phyloP scores from a whole-genome alignment of 257 asterid genomes.

The Solanum lycopersicoides region DNA sequence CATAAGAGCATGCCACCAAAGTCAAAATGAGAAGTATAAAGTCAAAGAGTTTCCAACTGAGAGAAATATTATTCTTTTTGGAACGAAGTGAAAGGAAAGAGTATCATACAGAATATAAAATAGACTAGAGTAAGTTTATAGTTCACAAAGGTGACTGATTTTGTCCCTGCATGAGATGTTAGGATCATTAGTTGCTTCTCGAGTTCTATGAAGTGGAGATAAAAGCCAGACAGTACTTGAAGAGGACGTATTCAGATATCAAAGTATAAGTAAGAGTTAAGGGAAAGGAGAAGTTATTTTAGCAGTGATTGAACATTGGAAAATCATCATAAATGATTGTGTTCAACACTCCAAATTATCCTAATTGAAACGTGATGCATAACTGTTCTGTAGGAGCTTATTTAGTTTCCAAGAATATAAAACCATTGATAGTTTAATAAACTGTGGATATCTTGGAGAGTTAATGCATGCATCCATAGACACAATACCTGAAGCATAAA shows the following conservation, averaged over 20 bases:
- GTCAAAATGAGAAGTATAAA: background rate
- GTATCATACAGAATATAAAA: background rate
- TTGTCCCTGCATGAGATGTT: background rate
- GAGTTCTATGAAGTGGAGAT: background rate
- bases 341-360: background rate
- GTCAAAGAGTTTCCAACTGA: background rate
- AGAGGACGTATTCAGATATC: background rate
- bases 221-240: background rate
- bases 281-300: background rate
- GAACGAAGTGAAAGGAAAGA: background rate
- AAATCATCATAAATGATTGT: background rate
- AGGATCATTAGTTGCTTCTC: background rate
- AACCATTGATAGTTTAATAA: background rate
- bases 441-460: background rate
- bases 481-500: background rate
- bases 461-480: background rate
- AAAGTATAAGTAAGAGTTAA: background rate
- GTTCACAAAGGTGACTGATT: background rate
- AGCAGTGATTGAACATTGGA: background rate
- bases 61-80: background rate
- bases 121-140: background rate
- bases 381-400: background rate
- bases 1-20: background rate
- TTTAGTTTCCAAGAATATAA: background rate
- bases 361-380: background rate